A percentile compares a stretch with the other conserved stretches of the same genome.
Evolutionary conservation across 352 stramenopile genomes (phyloP).

Genomic region (Thraustotheca clavata): DNA sequence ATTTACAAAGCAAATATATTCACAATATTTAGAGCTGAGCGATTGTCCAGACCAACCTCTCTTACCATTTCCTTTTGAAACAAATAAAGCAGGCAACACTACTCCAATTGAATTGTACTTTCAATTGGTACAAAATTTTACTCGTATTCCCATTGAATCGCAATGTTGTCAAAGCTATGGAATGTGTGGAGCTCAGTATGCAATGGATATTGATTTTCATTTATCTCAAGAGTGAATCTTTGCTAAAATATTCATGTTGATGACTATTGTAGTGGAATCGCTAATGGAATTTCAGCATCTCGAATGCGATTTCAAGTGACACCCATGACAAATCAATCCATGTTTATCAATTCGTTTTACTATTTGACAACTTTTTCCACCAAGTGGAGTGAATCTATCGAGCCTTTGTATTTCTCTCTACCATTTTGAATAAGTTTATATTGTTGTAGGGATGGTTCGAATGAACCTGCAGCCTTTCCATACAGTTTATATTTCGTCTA

Average conservation of each 20-base stretch:
- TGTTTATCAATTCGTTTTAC: constrained; percentile 87
- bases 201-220: constrained; percentile 73
- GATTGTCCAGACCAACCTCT: constrained; percentile 72
- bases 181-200: constrained; percentile 80
- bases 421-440: background rate
- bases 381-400: constrained; percentile 25
- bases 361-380: constrained; percentile 39
- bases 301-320: constrained; percentile 83
- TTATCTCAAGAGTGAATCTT: background rate
- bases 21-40: constrained; percentile 26
- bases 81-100: constrained; percentile 31
- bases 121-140: constrained; percentile 77
- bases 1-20: background rate
- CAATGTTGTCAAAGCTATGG: constrained; percentile 84
- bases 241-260: background rate
- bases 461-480: constrained; percentile 48
- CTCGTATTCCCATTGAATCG: constrained; percentile 79
- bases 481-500: constrained; percentile 89
- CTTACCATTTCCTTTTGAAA: constrained; percentile 69
- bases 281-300: constrained; percentile 51
- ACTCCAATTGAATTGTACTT: constrained; percentile 69
- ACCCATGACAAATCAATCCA: constrained; percentile 77
- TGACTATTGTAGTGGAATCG: background rate
- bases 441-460: too few relatives aligned
- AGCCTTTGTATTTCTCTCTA: background rate